Percentiles rank a stretch among this genome's conserved stretches.
These are phyloP conservation scores for Penicillium verhagenii DNA, from an alignment of 495 filamentous ascomycete species.

Conservation along the genomic window DNA sequence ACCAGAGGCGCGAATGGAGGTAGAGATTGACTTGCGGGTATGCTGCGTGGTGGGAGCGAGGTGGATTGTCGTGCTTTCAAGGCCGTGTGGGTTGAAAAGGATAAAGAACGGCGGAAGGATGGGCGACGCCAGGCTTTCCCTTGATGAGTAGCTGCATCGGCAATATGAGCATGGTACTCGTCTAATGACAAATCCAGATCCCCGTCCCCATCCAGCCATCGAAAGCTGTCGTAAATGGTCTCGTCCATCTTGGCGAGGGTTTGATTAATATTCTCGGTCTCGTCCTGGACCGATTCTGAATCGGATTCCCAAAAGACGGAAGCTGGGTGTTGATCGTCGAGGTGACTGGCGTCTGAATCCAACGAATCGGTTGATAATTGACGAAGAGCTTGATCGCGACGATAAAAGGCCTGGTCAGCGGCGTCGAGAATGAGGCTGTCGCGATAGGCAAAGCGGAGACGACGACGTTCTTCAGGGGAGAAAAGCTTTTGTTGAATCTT, in stretches of 20 bases:
- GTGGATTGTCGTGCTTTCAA: slow-evolving; percentile 14
- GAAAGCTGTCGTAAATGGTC: slow-evolving; percentile 65
- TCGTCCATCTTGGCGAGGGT: slow-evolving; percentile 47
- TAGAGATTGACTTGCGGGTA: slow-evolving; percentile 18
- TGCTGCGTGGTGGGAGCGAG: slow-evolving; percentile 21
- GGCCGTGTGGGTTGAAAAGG: slow-evolving; percentile 28
- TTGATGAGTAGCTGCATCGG: slow-evolving; percentile 25
- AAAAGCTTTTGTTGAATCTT: slow-evolving; percentile 71
- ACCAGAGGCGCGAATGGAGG: slow-evolving; percentile 10
- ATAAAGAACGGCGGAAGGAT: slow-evolving; percentile 52
- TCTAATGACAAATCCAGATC: slow-evolving; percentile 69
- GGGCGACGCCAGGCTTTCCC: slow-evolving; percentile 25
- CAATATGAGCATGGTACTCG: slow-evolving; percentile 50
- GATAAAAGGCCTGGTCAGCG: slow-evolving; percentile 62
- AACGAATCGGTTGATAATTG: slow-evolving; percentile 25
- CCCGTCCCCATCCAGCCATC: slow-evolving; percentile 78
- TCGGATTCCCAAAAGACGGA: slow-evolving; percentile 34
- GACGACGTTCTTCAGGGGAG: slow-evolving; percentile 67
- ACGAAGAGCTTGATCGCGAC: slow-evolving; percentile 4
- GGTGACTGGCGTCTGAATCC: slow-evolving; percentile 20
- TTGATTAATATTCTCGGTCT: no score
- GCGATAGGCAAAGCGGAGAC: slow-evolving; percentile 53
- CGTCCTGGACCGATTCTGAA: slow-evolving; percentile 27
- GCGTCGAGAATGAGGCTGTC: slow-evolving; percentile 67
- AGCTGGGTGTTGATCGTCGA: slow-evolving; percentile 22